Conservation (phyloP, 2,329 filamentous ascomycete species). For the Dothideomycetidae sp. region DNA sequence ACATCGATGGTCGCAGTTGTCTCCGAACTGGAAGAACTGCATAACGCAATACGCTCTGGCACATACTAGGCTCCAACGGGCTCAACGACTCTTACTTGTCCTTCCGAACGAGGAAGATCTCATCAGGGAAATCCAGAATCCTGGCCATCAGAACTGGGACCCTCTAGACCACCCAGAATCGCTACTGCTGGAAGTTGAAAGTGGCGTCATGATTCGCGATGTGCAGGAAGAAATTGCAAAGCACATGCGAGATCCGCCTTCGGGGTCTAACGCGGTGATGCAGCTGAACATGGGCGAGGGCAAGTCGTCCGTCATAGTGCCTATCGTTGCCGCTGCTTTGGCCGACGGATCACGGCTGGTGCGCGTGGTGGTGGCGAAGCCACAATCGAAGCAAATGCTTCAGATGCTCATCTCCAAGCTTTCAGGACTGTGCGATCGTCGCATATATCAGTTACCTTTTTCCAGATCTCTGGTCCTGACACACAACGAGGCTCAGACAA, state of each 20-base stretch:
- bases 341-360: conserved; percentile 31
- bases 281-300: conserved; percentile 61
- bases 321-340: conserved; percentile 40
- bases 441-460: conserved; percentile 44
- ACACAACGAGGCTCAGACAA: conserved; percentile 17
- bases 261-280: conserved; percentile 31
- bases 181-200: conserved; percentile 51
- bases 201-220: conserved; percentile 43
- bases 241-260: conserved; percentile 35
- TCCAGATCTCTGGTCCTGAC: conserved; percentile 36
- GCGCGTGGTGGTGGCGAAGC: conserved; percentile 42
- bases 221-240: conserved; percentile 44
- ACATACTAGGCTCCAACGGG: conserved; percentile 1
- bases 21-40: not conserved
- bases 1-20: not conserved
- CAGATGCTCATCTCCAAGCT: conserved; percentile 42
- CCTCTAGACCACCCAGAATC: conserved; percentile 41
- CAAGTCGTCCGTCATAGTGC: conserved; percentile 55
- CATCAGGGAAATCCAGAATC: conserved; percentile 28
- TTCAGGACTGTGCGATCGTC: conserved; percentile 40
- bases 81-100: not conserved
- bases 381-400: conserved; percentile 43
- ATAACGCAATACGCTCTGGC: not conserved
- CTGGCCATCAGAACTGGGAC: conserved; percentile 43
- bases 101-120: not conserved